Evolutionary conservation across 2,329 filamentous ascomycete species (phyloP), one percentile per base, ranked within the genome.

Genomic region (Monilinia fructicola): DNA sequence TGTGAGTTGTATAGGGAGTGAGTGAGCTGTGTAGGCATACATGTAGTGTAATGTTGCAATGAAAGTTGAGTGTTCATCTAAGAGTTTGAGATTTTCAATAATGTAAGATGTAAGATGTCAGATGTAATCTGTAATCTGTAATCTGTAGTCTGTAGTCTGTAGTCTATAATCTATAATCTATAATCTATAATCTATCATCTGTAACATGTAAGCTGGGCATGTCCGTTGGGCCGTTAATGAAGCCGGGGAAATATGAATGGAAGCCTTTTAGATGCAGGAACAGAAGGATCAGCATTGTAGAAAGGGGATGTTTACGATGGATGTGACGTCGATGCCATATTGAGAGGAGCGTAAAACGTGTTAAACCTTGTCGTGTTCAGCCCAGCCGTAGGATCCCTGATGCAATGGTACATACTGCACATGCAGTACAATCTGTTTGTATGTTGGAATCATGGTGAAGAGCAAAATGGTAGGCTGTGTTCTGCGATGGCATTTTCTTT

Each of bases 321-420:
- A 35, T 52, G 63, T 65, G 54, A 52, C 63, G 63, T 59, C 46
- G 54, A 58, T 26, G 18, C 31, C 35, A 16, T 16, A 21, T 16
- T 65, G 12, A 31, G 5, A 65, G 31, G 10, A 55, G 31, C 23
- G 28, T 3, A 59, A 54, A 60, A 65, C 63, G 63, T 65, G 63
- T 31, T 48, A 26, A n/a, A 16, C 54, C 63, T 50, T 53, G 63
- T 42, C n/a, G 9, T 35, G 4, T 35, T 6, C 31, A 35, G 31
- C 62, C 62, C 21, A 40, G 35, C 28, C 31, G 9, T 12, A 42
- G 23, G 16, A 23, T 59, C 12, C 23, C 10, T 23, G 31, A 21
- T 31, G 3, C 55, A 26, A 40, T 26, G n/a, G 54, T 23, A 65
- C 35, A 7, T 35, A 35, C 31, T 35, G 31, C 31, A 35, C 5